These are phyloP conservation scores for Daldinia loculata DNA, from an alignment of 495 filamentous ascomycete genomes.

Conservation along the genomic window DNA sequence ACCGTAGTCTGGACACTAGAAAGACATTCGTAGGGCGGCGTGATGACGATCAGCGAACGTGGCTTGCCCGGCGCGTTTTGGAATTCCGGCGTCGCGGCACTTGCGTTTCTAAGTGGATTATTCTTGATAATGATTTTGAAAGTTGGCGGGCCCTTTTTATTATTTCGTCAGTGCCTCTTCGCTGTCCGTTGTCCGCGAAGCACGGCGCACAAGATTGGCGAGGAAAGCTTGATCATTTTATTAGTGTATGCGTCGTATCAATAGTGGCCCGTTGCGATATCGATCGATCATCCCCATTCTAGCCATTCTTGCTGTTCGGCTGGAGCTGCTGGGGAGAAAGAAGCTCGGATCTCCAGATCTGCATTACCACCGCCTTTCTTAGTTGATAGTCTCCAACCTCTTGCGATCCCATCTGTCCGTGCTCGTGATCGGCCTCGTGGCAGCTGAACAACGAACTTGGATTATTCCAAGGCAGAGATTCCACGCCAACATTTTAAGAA, in stretches of 20 bases:
- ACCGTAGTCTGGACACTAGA: conserved; percentile 4
- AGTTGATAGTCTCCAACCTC: not conserved
- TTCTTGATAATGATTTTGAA: conserved; percentile 38
- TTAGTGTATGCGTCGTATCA: conserved; percentile 17
- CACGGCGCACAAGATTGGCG: conserved; percentile 11
- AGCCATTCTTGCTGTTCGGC: conserved; percentile 1
- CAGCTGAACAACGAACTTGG: not conserved
- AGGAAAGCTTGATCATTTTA: conserved; percentile 33
- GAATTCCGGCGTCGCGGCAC: conserved; percentile 27
- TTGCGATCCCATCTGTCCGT: not conserved
- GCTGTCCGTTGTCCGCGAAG: not conserved
- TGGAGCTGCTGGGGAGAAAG: conserved; percentile 11
- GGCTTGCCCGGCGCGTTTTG: conserved; percentile 38
- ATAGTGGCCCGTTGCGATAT: conserved; percentile 27
- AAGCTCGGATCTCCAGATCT: conserved; percentile 20
- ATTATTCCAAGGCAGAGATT: conserved; percentile 9
- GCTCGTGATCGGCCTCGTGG: conserved; percentile 10
- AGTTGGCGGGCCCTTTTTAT: conserved; percentile 1
- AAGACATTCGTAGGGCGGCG: conserved; percentile 19
- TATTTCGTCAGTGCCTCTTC: not conserved
- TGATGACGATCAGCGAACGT: conserved; percentile 39
- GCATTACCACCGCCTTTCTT: conserved; percentile 4
- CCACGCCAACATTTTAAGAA: not conserved
- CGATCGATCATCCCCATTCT: conserved; percentile 22
- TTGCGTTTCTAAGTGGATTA: conserved; percentile 32